phyloP scores from a whole-genome alignment of 2,329 filamentous ascomycete genomes.

The Sclerotinia glacialis region DNA sequence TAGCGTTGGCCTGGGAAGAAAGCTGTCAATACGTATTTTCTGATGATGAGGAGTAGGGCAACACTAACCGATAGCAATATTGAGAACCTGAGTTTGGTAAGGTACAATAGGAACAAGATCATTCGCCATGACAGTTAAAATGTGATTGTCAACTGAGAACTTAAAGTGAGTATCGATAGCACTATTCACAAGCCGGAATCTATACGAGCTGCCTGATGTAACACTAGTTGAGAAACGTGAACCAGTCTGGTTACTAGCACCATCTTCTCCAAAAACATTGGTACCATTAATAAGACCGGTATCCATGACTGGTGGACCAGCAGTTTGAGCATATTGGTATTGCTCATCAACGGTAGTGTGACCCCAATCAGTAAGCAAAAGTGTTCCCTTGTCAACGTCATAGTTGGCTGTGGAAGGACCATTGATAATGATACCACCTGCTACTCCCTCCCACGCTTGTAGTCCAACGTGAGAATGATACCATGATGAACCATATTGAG shows the following conservation, averaged over 20 bases:
- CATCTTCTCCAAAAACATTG: constrained; percentile 24
- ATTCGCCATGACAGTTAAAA: constrained; percentile 62
- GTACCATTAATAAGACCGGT: constrained; percentile 36
- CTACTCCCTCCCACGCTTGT: constrained; percentile 53
- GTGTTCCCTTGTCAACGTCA: constrained; percentile 58
- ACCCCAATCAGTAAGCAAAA: constrained; percentile 42
- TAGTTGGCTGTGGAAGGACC: constrained; percentile 58
- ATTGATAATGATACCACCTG: constrained; percentile 59
- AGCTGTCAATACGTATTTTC: neutral
- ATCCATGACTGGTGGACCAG: constrained; percentile 35
- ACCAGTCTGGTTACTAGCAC: constrained; percentile 19
- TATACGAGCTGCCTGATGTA: constrained; percentile 43
- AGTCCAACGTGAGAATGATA: constrained; percentile 58
- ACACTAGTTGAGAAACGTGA: constrained; percentile 39
- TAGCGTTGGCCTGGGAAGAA: constrained; percentile 43
- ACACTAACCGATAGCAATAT: constrained; percentile 49
- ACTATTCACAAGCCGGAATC: constrained; percentile 48
- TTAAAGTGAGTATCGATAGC: constrained; percentile 46
- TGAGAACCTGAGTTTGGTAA: constrained; percentile 46
- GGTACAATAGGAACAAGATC: constrained; percentile 45
- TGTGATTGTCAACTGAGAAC: constrained; percentile 48
- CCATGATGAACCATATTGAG: constrained; percentile 49
- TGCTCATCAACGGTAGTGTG: constrained; percentile 33
- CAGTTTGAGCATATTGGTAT: constrained; percentile 26
- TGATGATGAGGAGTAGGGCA: neutral